Evolutionary conservation across 768 basidiomycete species (phyloP).

Genomic region (Pleurotus djamor): DNA sequence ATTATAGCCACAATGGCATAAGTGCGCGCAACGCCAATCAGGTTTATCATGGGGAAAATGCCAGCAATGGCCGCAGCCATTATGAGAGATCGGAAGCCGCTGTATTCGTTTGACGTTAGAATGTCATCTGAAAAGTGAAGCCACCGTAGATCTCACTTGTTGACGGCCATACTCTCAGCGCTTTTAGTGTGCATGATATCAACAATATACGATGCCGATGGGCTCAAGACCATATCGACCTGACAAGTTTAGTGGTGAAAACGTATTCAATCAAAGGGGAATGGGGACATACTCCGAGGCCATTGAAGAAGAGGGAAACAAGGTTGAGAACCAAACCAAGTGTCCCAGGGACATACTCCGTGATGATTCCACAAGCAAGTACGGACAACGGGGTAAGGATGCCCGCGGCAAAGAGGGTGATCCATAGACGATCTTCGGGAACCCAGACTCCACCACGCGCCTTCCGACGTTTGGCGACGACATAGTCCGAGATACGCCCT

Average conservation of each 20-base stretch:
- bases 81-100: conserved; percentile 46
- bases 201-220: conserved; percentile 53
- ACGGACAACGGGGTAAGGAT: conserved; percentile 54
- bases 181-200: conserved; percentile 61
- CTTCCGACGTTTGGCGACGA: conserved; percentile 45
- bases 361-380: conserved; percentile 46
- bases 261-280: not conserved
- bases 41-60: conserved; percentile 53
- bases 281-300: conserved; percentile 50
- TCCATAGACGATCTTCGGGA: conserved; percentile 68
- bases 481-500: conserved; percentile 56
- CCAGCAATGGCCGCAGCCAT: conserved; percentile 39
- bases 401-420: conserved; percentile 40
- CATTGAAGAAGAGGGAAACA: conserved; percentile 59
- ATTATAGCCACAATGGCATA: conserved; percentile 44
- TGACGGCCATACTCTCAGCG: conserved; percentile 62
- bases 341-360: conserved; percentile 44
- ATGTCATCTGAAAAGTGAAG: not conserved
- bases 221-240: conserved; percentile 57
- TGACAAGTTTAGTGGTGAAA: conserved; percentile 16
- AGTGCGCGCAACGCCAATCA: conserved; percentile 48
- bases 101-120: conserved; percentile 13
- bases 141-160: conserved; percentile 28
- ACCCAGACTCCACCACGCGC: conserved; percentile 56
- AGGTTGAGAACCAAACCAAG: conserved; percentile 50